Percentiles rank a stretch among this genome's conserved stretches.
Conservation (phyloP, 1,139 yeast species). For the Kodamaea anthophila region DNA sequence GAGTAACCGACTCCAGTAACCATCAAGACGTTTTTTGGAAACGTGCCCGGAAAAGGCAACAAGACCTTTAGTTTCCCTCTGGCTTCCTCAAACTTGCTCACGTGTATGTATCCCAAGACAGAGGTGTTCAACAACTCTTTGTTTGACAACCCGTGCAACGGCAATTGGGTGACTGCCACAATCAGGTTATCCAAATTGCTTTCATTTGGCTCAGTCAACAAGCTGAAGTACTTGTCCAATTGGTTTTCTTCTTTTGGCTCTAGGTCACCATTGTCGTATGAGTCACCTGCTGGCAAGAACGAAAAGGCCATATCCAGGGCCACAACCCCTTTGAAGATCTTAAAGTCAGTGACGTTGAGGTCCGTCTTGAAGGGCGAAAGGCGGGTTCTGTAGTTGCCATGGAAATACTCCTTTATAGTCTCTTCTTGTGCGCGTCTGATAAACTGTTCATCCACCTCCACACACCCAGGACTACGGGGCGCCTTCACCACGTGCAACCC, state of each 20-base stretch:
- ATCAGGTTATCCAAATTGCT: slow-evolving; percentile 64
- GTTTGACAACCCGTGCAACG: slow-evolving; percentile 40
- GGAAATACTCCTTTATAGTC: slow-evolving; percentile 80
- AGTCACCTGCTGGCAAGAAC: slow-evolving; percentile 43
- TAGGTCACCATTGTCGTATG: slow-evolving; percentile 26
- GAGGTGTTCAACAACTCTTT: slow-evolving; percentile 51
- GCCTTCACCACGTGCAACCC: slow-evolving; percentile 51
- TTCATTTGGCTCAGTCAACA: slow-evolving; percentile 38
- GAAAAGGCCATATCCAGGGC: slow-evolving; percentile 33
- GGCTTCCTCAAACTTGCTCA: slow-evolving; percentile 52
- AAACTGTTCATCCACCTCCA: slow-evolving; percentile 66
- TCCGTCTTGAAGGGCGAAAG: slow-evolving; percentile 66
- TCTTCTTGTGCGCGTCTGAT: slow-evolving; percentile 68
- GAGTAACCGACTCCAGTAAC: slow-evolving; percentile 65
- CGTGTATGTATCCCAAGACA: slow-evolving; percentile 59
- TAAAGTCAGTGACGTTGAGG: slow-evolving; percentile 30
- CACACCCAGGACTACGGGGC: slow-evolving; percentile 66
- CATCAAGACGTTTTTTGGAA: slow-evolving; percentile 64
- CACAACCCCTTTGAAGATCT: slow-evolving; percentile 35
- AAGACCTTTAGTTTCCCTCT: slow-evolving; percentile 67
- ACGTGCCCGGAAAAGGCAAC: slow-evolving; percentile 80
- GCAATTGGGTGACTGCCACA: slow-evolving; percentile 66
- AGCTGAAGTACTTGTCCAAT: slow-evolving; percentile 29
- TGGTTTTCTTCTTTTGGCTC: slow-evolving; percentile 21
- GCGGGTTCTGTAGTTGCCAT: slow-evolving; percentile 63